Evolutionary conservation across 1,284 basidiomycete species (phyloP).

Genomic region (Termitomyces sp.): DNA sequence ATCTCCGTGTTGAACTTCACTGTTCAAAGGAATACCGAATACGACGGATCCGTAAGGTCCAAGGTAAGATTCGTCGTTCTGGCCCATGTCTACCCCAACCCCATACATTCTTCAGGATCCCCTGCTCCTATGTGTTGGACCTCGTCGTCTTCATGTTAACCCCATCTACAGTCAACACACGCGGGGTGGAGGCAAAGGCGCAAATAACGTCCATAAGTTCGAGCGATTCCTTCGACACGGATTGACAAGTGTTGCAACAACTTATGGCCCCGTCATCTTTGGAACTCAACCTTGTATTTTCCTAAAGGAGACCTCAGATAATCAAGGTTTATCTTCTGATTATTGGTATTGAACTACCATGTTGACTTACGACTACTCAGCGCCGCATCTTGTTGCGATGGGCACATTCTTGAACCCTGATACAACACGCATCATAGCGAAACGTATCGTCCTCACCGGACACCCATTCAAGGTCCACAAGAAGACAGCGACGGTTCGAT

Average conservation of each 20-base stretch:
- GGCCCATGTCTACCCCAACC: neutral
- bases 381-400: conserved; percentile 84
- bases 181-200: conserved; percentile 82
- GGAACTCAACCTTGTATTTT: conserved; percentile 80
- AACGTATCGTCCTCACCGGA: conserved; percentile 90
- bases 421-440: conserved; percentile 88
- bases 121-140: conserved; percentile 85
- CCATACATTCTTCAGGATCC: conserved; percentile 57
- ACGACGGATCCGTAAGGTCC: conserved; percentile 80
- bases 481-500: conserved; percentile 94
- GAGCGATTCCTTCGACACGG: conserved; percentile 90
- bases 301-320: conserved; percentile 61
- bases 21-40: conserved; percentile 95
- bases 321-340: conserved; percentile 44
- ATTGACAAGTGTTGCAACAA: conserved; percentile 76
- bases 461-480: conserved; percentile 98
- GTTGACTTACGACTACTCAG: conserved; percentile 32
- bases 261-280: conserved; percentile 87
- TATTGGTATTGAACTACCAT: neutral
- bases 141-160: conserved; percentile 77
- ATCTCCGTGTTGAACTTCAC: conserved; percentile 91
- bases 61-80: conserved; percentile 55
- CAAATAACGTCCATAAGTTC: conserved; percentile 97
- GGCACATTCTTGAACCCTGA: conserved; percentile 88
- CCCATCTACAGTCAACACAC: conserved; percentile 93